Conservation (phyloP, 2,329 filamentous ascomycete species). For the Epichloe baconii region DNA sequence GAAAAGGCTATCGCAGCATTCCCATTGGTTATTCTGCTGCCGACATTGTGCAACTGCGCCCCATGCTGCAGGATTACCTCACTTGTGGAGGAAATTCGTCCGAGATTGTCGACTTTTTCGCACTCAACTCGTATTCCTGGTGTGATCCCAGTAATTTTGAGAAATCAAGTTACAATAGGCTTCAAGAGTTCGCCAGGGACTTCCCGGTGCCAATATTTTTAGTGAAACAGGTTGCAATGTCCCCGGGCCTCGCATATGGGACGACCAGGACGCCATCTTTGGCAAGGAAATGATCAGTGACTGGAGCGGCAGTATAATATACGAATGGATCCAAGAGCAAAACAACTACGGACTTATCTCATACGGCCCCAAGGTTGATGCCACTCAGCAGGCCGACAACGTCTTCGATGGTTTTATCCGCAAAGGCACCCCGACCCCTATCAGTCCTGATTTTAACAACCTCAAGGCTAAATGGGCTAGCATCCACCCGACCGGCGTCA, state of each 20-base stretch:
- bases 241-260: slow-evolving; percentile 46
- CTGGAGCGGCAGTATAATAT: slow-evolving; percentile 69
- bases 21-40: slow-evolving; percentile 81
- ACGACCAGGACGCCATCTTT: slow-evolving; percentile 66
- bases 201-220: slow-evolving; percentile 83
- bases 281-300: slow-evolving; percentile 56
- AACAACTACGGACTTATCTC: slow-evolving; percentile 74
- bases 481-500: slow-evolving; percentile 55
- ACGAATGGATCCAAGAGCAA: slow-evolving; percentile 79
- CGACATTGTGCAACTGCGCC: slow-evolving; percentile 58
- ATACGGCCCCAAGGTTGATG: slow-evolving; percentile 50
- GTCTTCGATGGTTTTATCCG: slow-evolving; percentile 55
- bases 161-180: slow-evolving; percentile 53
- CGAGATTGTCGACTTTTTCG: slow-evolving; percentile 71
- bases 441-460: slow-evolving; percentile 66
- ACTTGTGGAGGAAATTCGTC: slow-evolving; percentile 59
- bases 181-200: slow-evolving; percentile 52
- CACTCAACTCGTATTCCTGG: slow-evolving; percentile 77
- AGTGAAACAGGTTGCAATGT: slow-evolving; percentile 78
- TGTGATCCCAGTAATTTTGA: slow-evolving; percentile 48
- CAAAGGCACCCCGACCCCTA: slow-evolving; percentile 59
- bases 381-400: slow-evolving; percentile 37
- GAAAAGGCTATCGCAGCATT: slow-evolving; percentile 65
- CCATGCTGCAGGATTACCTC: slow-evolving; percentile 56
- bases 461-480: slow-evolving; percentile 65